Evolutionary conservation across 1,284 basidiomycete genomes (phyloP), one percentile per base, ranked within the genome.

Genomic region (Hemileia vastatrix): DNA sequence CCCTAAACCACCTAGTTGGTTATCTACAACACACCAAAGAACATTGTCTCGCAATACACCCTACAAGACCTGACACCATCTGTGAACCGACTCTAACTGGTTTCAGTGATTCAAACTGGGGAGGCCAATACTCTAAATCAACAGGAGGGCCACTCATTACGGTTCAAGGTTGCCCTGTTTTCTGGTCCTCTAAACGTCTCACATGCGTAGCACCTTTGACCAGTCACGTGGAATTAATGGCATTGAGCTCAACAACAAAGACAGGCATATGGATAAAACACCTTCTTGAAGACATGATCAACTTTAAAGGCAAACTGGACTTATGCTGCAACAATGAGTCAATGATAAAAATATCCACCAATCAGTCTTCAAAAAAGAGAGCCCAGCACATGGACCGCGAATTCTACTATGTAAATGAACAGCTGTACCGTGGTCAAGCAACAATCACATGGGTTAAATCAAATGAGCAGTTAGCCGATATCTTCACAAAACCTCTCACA

Each of bases 161-260:
- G 23, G 33, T 3, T 3, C 23, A 15, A 0, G 33, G 48, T 33
- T 58, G 57, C 19, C 47, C 57, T 6, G 27, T 58, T 0, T 13
- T 48, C 2, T 58, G 57, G 57, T n/a, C n/a, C 3, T 58, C 48
- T 2, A 49, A 43, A 18, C 2, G 45, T 1, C 31, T 49, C 2
- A 27, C 45, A 0, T 45, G 36, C 1, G 45, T 57, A 0, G 56
- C 45, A 1, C 8, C 45, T 8, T 57, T 47, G 5, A 57, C 56
- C 1, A 27, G 43, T 1, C 56, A 58, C 8, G 48, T 32, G 2
- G 57, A 58, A 24, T 58, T 50, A 18, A 58, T 58, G 57, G 57
- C 57, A 1, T 0, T 58, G n/a, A 24, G 57, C 0, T 3, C n/a
- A 1, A 48, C 27, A 1, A 19, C 31, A 2, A 4, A 33, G 33